Evolutionary conservation across 306 rosid genomes (phyloP), one percentile per base, ranked within the genome.

Genomic region (Malus fusca): DNA sequence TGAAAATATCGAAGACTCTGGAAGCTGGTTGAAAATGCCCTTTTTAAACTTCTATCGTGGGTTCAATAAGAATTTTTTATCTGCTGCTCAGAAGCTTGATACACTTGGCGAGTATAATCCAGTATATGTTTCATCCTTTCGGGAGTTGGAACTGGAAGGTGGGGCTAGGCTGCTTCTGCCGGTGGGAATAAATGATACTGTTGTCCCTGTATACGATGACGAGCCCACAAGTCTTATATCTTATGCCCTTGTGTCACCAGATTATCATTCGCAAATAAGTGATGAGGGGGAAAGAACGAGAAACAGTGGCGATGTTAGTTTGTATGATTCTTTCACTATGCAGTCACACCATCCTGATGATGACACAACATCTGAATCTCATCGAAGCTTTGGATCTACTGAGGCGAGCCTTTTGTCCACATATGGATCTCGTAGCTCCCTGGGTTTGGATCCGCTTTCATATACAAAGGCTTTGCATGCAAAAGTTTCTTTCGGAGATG

Each of bases 181-280:
- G 3, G 82, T 88, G 62, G 96, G 97, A 68, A 74, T 86, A 40
- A 87, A 86, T 81, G 98, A 90, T 73, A 88, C 90, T 65, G 87
- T 92, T 77, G 83, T 96, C 83, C 93, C 99, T 22, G 90, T 96
- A 73, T 96, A 90, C 71, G 97, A 96, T 58, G 98, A 96, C 69
- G 98, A 96, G 73, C 98, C 98, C 75, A 83, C 96, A 28, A 96
- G 99, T 77, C 79, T 92, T 69, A 90, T 96, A 84, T 82, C 98
- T 51, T 88, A 87, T 88, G 96, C 98, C 64, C 77, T 96, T 75
- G 81, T 73, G 43, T 87, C 93, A 44, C 85, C 88, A 25, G 88
- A 88, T 69, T 92, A 96, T 78, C 85, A 75, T 35, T 30, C 14
- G 58, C 97, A 89, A 83, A 66, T 86, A 71, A 73, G 68, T 66